A percentile compares a stretch with the other conserved stretches of the same genome.
Conservation (phyloP, 2,329 filamentous ascomycete genomes). For the Dactylellina parvicollis region DNA sequence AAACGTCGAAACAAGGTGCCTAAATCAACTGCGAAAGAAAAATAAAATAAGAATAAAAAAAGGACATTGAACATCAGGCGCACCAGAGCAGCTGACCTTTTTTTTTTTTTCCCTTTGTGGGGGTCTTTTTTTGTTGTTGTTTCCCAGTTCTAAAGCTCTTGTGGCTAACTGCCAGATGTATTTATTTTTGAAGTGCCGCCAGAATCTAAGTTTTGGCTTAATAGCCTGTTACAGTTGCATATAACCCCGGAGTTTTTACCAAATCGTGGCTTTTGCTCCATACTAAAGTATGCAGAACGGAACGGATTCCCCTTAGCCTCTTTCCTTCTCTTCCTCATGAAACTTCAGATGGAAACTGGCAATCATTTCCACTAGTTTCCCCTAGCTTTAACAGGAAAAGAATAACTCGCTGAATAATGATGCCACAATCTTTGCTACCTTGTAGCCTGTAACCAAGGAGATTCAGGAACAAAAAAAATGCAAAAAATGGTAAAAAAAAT, state of each 20-base stretch:
- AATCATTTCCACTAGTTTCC: neutral
- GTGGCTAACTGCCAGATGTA: no score
- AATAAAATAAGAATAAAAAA: constrained; percentile 2
- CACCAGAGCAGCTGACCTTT: constrained; percentile 47
- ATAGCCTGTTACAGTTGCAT: constrained; percentile 40
- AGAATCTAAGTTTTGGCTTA: constrained; percentile 31
- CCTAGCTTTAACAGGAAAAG: neutral
- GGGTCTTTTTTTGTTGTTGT: constrained; percentile 1
- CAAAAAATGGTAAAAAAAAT: neutral
- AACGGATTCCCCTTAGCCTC: constrained; percentile 25
- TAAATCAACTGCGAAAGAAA: constrained; percentile 17
- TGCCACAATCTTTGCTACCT: constrained; percentile 2
- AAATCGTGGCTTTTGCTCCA: constrained; percentile 26
- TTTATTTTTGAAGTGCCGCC: no score
- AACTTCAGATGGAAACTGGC: constrained; percentile 42
- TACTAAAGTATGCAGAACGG: constrained; percentile 24
- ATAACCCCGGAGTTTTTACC: constrained; percentile 45
- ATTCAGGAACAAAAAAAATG: constrained; percentile 39
- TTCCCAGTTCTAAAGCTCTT: no score
- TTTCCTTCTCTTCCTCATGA: constrained; percentile 9
- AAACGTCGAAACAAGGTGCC: constrained; percentile 13
- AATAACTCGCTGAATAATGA: constrained; percentile 1
- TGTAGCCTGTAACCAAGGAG: neutral
- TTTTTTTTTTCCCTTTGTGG: constrained; percentile 4
- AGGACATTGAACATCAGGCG: neutral